Evolutionary conservation across 192 early-diverging fungal species (phyloP), one percentile per base, ranked within the genome.

Genomic region (Backusella tuberculispora): DNA sequence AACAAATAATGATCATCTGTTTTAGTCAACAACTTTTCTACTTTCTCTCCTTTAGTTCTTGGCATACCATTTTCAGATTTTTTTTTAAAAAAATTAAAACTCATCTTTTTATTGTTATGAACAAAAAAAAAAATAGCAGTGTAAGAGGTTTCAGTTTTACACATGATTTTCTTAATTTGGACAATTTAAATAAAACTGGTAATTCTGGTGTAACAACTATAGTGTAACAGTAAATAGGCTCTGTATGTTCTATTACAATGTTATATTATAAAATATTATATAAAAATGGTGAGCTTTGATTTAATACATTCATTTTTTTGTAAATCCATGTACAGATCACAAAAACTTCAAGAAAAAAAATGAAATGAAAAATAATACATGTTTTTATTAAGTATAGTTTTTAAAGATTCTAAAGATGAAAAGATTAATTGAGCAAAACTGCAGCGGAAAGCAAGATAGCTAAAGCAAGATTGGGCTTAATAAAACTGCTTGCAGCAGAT

Each of bases 161-260:
- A 60, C 21, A 60, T 60, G 21, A 60, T 60, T 60, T 60, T 60
- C 53, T 24, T 19, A 60, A 60, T 60, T 10, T 60, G 26, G 53
- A 13, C 9, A 60, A 60, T 60, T 60, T 60, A 60, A 60, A 60
- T 60, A 60, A 60, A 60, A 26, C 21, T 26, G 24, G 53, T 5
- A 60, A 60, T 60, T 24, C 26, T 60, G 13, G 9, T 9, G 53
- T 60, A 60, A 60, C 9, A 9, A 60, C 29, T 2, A 2, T 34
- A 9, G 26, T 60, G 53, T 60, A 60, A 26, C 53, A 19, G 13
- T 12, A 19, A 19, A 60, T 10, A 21, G 12, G 21, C 26, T 60
- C 26, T 19, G 48, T 10, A 4, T 9, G 42, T 21, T 53, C 50
- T 21, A 53, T 53, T 24, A 10, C n/a, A n/a, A n/a, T n/a, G 29